Conservation (phyloP, 495 filamentous ascomycete species). For the Cudoniella acicularis region DNA sequence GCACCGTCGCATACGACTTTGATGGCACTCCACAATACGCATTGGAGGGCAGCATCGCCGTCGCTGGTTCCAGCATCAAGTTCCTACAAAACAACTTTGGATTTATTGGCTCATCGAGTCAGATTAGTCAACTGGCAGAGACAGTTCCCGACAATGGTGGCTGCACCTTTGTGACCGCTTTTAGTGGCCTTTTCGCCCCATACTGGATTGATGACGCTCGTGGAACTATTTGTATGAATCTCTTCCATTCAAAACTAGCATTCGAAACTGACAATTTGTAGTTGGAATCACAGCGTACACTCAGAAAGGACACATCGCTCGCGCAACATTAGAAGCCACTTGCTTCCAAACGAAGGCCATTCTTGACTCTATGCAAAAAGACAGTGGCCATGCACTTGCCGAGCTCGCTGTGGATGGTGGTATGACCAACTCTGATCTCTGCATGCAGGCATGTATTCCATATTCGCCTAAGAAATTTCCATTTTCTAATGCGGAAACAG, state of each 20-base stretch:
- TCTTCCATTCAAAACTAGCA: not conserved
- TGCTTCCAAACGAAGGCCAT: conserved; percentile 96
- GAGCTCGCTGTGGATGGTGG: conserved; percentile 86
- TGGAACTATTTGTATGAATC: conserved; percentile 56
- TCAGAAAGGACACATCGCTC: conserved; percentile 81
- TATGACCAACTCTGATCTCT: conserved; percentile 89
- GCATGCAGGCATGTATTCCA: conserved; percentile 58
- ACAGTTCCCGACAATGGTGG: conserved; percentile 83
- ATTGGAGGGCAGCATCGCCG: conserved; percentile 86
- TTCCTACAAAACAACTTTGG: conserved; percentile 88
- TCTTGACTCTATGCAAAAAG: conserved; percentile 88
- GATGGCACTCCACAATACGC: conserved; percentile 81
- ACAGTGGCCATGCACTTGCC: conserved; percentile 71
- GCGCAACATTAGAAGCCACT: conserved; percentile 89
- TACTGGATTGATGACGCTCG: conserved; percentile 97
- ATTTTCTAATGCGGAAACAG: conserved; percentile 33
- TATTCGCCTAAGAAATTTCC: not conserved
- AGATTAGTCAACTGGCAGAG: conserved; percentile 76
- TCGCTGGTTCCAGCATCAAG: conserved; percentile 83
- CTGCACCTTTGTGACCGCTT: conserved; percentile 92
- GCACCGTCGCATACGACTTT: conserved; percentile 84
- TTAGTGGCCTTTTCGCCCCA: conserved; percentile 93
- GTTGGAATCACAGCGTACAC: conserved; percentile 90
- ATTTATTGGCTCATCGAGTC: conserved; percentile 68
- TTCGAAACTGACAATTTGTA: not conserved